Conservation (phyloP, 306 rosid genomes). For the Arachis stenosperma region DNA sequence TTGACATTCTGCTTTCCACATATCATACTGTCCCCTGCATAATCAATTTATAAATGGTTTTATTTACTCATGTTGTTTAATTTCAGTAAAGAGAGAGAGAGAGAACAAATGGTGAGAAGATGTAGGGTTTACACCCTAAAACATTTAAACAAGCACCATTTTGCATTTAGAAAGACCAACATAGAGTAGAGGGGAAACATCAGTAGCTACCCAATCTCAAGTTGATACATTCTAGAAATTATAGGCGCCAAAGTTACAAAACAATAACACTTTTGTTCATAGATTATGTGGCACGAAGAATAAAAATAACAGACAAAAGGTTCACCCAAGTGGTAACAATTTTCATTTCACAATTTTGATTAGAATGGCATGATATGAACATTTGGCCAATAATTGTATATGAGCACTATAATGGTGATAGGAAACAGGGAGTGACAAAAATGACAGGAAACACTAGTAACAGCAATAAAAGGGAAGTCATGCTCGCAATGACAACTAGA, state of each 20-base stretch:
- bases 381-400: slow-evolving; percentile 6
- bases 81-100: slow-evolving; percentile 13
- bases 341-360: slow-evolving; percentile 3
- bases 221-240: slow-evolving; percentile 11
- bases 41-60: slow-evolving; percentile 31
- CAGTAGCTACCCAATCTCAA: slow-evolving; percentile 11
- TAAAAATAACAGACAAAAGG: slow-evolving; percentile 5
- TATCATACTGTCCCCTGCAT: slow-evolving; percentile 74
- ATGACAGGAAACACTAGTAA: slow-evolving; percentile 6
- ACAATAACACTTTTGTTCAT: slow-evolving; percentile 1
- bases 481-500: slow-evolving; percentile 19
- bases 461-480: slow-evolving; percentile 4
- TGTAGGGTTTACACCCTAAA: slow-evolving; percentile 29
- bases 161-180: background rate
- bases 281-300: slow-evolving; percentile 11
- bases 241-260: slow-evolving; percentile 22
- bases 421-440: background rate
- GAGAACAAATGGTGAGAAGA: background rate
- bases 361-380: slow-evolving; percentile 20
- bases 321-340: background rate
- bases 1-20: slow-evolving; percentile 88
- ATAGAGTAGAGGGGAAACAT: slow-evolving; percentile 17
- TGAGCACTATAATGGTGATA: background rate
- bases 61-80: background rate
- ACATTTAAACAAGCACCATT: background rate